Evolutionary conservation across 2,329 filamentous ascomycete genomes (phyloP).

Genomic region (Pleoardoris graminearum): DNA sequence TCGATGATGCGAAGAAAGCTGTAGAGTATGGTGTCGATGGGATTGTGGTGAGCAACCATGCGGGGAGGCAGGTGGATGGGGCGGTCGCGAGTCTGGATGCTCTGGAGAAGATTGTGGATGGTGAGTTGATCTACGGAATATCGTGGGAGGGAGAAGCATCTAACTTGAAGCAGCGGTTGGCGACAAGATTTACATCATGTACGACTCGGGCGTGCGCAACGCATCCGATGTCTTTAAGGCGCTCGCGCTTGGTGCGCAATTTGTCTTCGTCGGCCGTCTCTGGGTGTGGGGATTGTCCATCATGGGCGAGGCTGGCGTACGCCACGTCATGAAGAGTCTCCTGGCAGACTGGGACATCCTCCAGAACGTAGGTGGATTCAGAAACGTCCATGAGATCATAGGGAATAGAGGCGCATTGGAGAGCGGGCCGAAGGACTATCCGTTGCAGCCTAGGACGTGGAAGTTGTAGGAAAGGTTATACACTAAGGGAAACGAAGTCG

Average conservation of each 20-base stretch:
- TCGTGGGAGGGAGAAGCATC: background rate
- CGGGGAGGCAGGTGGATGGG: constrained; percentile 67
- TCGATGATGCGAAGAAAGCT: constrained; percentile 64
- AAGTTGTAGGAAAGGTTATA: constrained; percentile 34
- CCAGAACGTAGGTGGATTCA: constrained; percentile 62
- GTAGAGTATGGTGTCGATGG: constrained; percentile 65
- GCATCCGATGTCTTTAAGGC: constrained; percentile 65
- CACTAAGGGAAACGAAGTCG: no score
- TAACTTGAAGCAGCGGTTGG: constrained; percentile 48
- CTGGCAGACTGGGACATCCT: constrained; percentile 66
- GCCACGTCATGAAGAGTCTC: constrained; percentile 64
- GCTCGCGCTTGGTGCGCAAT: constrained; percentile 63
- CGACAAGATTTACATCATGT: constrained; percentile 59
- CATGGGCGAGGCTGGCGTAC: constrained; percentile 63
- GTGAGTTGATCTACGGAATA: constrained; percentile 30
- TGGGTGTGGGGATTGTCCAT: constrained; percentile 65
- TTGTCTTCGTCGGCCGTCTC: constrained; percentile 64
- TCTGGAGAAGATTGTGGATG: constrained; percentile 60
- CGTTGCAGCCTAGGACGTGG: constrained; percentile 25
- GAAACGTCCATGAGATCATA: constrained; percentile 57
- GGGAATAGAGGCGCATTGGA: constrained; percentile 35
- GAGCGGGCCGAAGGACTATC: constrained; percentile 27
- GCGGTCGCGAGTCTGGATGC: constrained; percentile 63
- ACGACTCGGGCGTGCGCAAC: constrained; percentile 61
- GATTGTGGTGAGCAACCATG: constrained; percentile 72